Evolutionary conservation across 164 flowering plant genomes (phyloP).

Genomic region (Nymphaea thermarum): DNA sequence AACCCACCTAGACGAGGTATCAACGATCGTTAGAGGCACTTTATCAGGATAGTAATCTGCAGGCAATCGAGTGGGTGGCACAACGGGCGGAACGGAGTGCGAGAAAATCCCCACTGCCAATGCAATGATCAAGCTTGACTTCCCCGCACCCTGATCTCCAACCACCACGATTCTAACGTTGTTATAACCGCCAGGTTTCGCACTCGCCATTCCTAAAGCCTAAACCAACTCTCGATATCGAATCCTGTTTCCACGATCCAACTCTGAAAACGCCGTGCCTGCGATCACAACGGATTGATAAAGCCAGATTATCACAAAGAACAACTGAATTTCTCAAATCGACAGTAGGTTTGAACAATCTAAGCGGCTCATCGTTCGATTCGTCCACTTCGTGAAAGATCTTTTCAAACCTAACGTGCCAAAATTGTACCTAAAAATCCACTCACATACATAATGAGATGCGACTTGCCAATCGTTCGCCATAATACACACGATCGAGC

Average conservation of each 20-base stretch:
- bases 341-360: background rate
- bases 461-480: too few relatives aligned
- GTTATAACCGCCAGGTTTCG: constrained; percentile 15
- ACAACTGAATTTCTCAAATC: background rate
- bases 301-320: background rate
- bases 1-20: constrained; percentile 62
- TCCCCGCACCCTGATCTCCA: constrained; percentile 79
- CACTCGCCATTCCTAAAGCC: background rate
- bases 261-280: background rate
- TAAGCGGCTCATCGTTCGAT: background rate
- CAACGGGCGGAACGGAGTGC: constrained; percentile 39
- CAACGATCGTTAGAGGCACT: constrained; percentile 69
- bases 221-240: background rate
- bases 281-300: background rate
- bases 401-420: too few relatives aligned
- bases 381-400: background rate
- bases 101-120: constrained; percentile 62
- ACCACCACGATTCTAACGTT: constrained; percentile 64
- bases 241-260: background rate
- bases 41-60: constrained; percentile 65
- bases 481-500: too few relatives aligned
- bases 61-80: constrained; percentile 75
- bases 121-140: constrained; percentile 63
- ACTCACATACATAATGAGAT: too few relatives aligned
- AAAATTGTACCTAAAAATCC: too few relatives aligned